These are phyloP conservation scores for Sisymbrium irio DNA, from an alignment of 345 rosid species.

Conservation along the genomic window DNA sequence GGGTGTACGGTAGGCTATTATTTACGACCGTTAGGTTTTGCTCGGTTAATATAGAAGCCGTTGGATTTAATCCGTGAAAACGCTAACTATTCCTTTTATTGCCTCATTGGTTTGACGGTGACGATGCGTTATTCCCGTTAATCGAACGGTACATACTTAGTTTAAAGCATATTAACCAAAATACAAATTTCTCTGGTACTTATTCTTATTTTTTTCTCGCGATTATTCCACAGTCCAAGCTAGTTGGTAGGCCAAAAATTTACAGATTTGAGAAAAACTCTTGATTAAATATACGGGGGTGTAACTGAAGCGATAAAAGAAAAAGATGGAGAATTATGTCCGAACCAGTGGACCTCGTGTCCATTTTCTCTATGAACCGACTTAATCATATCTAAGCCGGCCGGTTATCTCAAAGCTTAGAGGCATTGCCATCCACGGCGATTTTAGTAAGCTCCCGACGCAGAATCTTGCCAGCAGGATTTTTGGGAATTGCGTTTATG, in stretches of 20 bases:
- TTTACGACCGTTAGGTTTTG: neutral
- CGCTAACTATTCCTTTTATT: neutral
- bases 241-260: neutral
- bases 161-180: neutral
- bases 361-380: neutral
- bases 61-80: neutral
- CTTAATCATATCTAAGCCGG: neutral
- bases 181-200: neutral
- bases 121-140: neutral
- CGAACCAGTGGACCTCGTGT: neutral
- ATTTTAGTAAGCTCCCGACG: slow-evolving; percentile 58
- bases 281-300: neutral
- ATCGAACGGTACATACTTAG: neutral
- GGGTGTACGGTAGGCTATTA: neutral
- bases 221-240: neutral
- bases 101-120: neutral
- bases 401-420: slow-evolving; percentile 38
- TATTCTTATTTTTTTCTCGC: neutral
- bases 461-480: slow-evolving; percentile 77
- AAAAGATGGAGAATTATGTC: neutral
- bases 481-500: slow-evolving; percentile 62
- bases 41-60: neutral
- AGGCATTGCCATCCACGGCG: slow-evolving; percentile 39
- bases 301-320: neutral
- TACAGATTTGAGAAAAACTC: neutral